A percentile compares a stretch with the other conserved stretches of the same genome.
These are phyloP conservation scores for Flaveria bidentis DNA, from an alignment of 129 eudicot species.

Conservation along the genomic window DNA sequence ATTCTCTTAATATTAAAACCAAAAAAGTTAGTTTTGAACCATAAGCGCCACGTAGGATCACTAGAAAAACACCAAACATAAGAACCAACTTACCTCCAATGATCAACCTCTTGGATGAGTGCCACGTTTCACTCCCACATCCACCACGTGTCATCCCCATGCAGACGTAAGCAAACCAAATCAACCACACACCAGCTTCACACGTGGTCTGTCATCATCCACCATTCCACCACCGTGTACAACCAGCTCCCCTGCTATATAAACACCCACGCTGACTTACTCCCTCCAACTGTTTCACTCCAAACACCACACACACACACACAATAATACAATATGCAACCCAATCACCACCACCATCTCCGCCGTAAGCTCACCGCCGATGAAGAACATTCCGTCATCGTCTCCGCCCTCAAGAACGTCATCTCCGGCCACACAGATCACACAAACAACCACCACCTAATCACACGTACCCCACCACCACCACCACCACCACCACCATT, in stretches of 20 bases:
- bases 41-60: background rate
- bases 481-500: too few relatives aligned
- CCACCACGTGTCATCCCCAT: constrained; percentile 1
- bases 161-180: constrained; percentile 27
- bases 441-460: too few relatives aligned
- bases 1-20: background rate
- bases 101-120: background rate
- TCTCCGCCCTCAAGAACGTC: constrained; percentile 26
- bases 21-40: background rate
- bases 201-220: constrained; percentile 25
- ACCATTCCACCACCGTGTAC: constrained; percentile 34
- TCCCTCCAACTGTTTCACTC: constrained; percentile 26
- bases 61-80: background rate
- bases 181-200: constrained; percentile 24
- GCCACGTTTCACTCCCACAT: constrained; percentile 19
- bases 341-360: background rate
- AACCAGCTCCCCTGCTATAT: constrained; percentile 24
- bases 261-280: background rate
- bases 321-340: too few relatives aligned
- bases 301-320: background rate
- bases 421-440: constrained; percentile 10
- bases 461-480: too few relatives aligned
- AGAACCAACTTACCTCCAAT: background rate
- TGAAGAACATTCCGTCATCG: constrained; percentile 29
- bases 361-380: constrained; percentile 15